A percentile compares a stretch with the other conserved stretches of the same genome.
Evolutionary conservation across 768 basidiomycete species (phyloP).

Genomic region (Russula emetica): DNA sequence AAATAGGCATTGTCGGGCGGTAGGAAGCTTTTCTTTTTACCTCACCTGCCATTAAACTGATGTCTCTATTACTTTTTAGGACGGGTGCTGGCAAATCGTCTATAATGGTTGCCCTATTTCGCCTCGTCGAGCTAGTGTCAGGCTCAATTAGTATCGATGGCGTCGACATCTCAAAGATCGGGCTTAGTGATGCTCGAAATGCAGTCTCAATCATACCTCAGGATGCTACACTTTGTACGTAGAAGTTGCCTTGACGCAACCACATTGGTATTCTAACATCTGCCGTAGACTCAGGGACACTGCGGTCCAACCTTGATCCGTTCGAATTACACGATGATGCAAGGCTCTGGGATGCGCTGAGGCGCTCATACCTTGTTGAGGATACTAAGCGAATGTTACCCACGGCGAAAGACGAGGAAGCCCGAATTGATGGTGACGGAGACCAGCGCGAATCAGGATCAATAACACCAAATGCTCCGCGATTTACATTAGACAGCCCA

Average conservation of each 20-base stretch:
- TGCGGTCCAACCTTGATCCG: conserved; percentile 87
- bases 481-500: conserved; percentile 77
- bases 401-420: conserved; percentile 33
- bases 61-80: conserved; percentile 24
- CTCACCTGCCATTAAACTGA: conserved; percentile 8
- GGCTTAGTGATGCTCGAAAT: conserved; percentile 66
- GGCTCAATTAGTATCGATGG: conserved; percentile 79
- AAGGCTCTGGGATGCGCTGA: conserved; percentile 82
- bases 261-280: conserved; percentile 15
- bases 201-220: conserved; percentile 80
- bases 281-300: conserved; percentile 64
- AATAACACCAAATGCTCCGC: conserved; percentile 30
- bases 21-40: conserved; percentile 31
- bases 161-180: conserved; percentile 78
- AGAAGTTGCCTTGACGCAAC: conserved; percentile 45
- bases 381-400: conserved; percentile 32
- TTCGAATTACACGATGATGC: conserved; percentile 78
- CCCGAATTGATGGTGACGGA: conserved; percentile 38
- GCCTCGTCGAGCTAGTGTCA: conserved; percentile 73
- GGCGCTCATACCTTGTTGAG: conserved; percentile 78
- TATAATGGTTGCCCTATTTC: conserved; percentile 84
- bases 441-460: conserved; percentile 36
- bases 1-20: conserved; percentile 85
- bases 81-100: conserved; percentile 92
- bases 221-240: conserved; percentile 46